Evolutionary conservation across 2,329 filamentous ascomycete species (phyloP), one percentile per base, ranked within the genome.

Genomic region (Colletotrichum higginsianum): DNA sequence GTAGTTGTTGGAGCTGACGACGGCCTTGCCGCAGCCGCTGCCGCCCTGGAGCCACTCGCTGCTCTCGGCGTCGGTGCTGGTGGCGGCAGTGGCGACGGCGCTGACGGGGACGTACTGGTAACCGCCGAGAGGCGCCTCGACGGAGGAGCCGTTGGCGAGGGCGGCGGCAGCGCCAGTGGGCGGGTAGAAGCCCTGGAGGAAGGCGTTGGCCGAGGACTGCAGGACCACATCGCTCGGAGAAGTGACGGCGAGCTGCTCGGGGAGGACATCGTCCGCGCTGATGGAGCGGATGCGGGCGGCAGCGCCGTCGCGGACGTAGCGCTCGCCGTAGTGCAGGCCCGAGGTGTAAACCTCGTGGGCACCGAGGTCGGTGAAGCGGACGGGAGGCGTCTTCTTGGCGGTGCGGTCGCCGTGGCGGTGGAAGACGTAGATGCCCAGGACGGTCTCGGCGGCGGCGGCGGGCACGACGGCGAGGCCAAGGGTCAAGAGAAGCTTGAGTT

Each of bases 331-430:
- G 87, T 92, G 96, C 67, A 85, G 81, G 73, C 94, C 95, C 0
- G 92, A 91, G 57, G 86, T 85, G 82, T 90, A 92, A 75, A 95
- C 90, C 84, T 98, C 87, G 58, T 88, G 84, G 79, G 95, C 94
- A 42, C 95, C 95, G 62, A 98, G 87, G 71, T 92, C 87, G 15
- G 95, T 98, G 79, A 98, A 83, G 75, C 88, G 87, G 38, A 93
- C 90, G 15, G 93, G 92, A 56, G 90, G 86, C 74, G 90, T 90
- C 21, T 89, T 86, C 84, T 97, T 98, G 74, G 94, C 84, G 0
- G 94, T 96, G 67, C 95, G 91, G 82, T 98, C 95, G 69, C 95
- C 95, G 84, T 98, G 95, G 56, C 95, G 93, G 76, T 94, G 91
- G 86, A 97, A 97, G 82, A 98, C 91, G 82, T 95, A 96, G 56